Evolutionary conservation across 495 filamentous ascomycete genomes (phyloP), one percentile per base, ranked within the genome.

Genomic region (Glonium stellatum): DNA sequence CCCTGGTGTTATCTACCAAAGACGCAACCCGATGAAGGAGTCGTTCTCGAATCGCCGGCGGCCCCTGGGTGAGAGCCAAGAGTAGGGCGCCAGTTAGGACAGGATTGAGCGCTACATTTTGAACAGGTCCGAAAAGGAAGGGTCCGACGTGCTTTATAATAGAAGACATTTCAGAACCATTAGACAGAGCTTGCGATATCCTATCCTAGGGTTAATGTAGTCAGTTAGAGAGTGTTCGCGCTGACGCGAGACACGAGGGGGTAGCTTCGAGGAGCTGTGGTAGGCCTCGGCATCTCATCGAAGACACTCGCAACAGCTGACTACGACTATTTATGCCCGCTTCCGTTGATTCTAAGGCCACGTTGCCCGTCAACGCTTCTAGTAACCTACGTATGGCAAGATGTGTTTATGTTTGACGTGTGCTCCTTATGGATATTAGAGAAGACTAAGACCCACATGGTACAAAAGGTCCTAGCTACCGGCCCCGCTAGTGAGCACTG

Each of bases 71-170:
- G 10, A 67, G 49, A 23, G 58, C 35, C 21, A 23, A 64, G 1
- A 67, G 58, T 0, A 64, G 58, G 11, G 61, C 22, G n/a, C 41
- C 65, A 19, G 65, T 61, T 25, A 67, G 0, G 54, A 56, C 11
- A 2, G 65, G 65, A 42, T 64, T 64, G 23, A 67, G 54, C 1
- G 58, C 65, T 18, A 55, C 50, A 13, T 52, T 34, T 8, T 19
- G 34, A 15, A 61, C 48, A 4, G 63, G 18, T 23, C 23, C 13
- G 6, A 57, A 54, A 27, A 65, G 1, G 37, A 65, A 39, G 47
- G 42, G 49, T 5, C 35, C 19, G 37, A 58, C 10, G 54, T 49
- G 42, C 12, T 55, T 47, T 18, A 55, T 34, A 10, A 23, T 13
- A 35, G 19, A 22, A 9, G 63, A 57, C 63, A 65, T 65, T 11